Evolutionary conservation across 2,329 filamentous ascomycete species (phyloP), one percentile per base, ranked within the genome.

Genomic region (Trichoderma sp.): DNA sequence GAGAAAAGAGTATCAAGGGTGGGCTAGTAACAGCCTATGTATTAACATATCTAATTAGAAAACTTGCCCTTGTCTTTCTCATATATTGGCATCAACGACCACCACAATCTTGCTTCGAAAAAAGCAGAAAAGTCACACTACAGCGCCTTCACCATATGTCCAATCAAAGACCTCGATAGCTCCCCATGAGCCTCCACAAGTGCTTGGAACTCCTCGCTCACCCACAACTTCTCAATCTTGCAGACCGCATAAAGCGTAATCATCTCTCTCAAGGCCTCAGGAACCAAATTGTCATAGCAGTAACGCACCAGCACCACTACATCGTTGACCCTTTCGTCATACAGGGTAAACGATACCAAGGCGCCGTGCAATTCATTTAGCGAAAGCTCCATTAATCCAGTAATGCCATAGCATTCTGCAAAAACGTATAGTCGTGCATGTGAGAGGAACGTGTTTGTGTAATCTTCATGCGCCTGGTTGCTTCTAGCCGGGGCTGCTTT

Each of bases 371-470:
- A 35, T 40, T 47, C 70, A 21, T 52, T 24, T n/a, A 70, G 64
- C 3, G 72, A 69, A 16, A 68, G 33, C 4, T 49, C n/a, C 52
- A 70, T 70, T 13, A 73, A 33, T 2, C 33, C 40, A 5, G 37
- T 13, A 16, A 73, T 68, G 5, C 47, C 60, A 29, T 72, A 73
- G 29, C 68, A 70, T 43, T 72, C 68, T n/a, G 71, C 71, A 13
- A 73, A 69, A 21, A 64, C 58, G 55, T 70, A 71, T 4, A 73
- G 27, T 37, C 67, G 57, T 29, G 62, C 69, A 53, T 73, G 53
- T 3, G 55, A 64, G 24, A 73, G 47, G 49, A 72, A 61, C 2
- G 31, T 29, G 8, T 52, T 16, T 29, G 64, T 43, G 59, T 53
- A 65, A 47, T 65, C 27, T 16, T 65, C 35, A 47, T 13, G n/a